Evolutionary conservation across 345 rosid genomes (phyloP).

Genomic region (Streptanthus diversifolius): DNA sequence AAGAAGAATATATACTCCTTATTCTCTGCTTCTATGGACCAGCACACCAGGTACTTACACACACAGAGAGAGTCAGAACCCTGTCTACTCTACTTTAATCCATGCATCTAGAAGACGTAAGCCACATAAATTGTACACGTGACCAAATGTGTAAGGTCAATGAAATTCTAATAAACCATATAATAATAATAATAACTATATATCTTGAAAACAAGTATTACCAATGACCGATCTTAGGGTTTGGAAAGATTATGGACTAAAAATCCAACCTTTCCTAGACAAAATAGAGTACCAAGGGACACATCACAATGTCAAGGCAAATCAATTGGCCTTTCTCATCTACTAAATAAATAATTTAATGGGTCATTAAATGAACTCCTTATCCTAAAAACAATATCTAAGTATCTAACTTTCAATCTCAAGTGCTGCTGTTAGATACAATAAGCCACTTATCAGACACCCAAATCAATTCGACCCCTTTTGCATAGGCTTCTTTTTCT

Average conservation of each 20-base stretch:
- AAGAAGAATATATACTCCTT: conserved; percentile 2
- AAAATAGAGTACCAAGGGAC: conserved; percentile 24
- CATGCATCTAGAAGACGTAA: conserved; percentile 10
- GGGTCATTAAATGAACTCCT: conserved; percentile 1
- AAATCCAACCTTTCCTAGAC: background rate
- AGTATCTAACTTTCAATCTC: conserved; percentile 30
- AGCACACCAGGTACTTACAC: conserved; percentile 22
- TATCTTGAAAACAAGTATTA: background rate
- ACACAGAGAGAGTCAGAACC: conserved; percentile 24
- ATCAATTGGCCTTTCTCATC: conserved; percentile 20
- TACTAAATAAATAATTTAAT: background rate
- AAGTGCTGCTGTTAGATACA: conserved; percentile 22
- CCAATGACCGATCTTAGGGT: background rate
- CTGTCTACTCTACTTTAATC: background rate
- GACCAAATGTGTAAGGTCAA: background rate
- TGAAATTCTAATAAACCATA: conserved; percentile 5
- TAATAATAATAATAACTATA: background rate
- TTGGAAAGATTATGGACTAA: conserved; percentile 6
- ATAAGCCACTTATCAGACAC: conserved; percentile 37
- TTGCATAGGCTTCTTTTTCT: conserved; percentile 39
- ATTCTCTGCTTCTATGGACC: conserved; percentile 27
- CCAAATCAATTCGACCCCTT: conserved; percentile 39
- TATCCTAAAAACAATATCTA: conserved; percentile 31
- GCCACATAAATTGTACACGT: conserved; percentile 13
- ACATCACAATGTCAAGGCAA: conserved; percentile 22